Conservation (phyloP, 305 asterid species). For the Fraxinus baroniana region DNA sequence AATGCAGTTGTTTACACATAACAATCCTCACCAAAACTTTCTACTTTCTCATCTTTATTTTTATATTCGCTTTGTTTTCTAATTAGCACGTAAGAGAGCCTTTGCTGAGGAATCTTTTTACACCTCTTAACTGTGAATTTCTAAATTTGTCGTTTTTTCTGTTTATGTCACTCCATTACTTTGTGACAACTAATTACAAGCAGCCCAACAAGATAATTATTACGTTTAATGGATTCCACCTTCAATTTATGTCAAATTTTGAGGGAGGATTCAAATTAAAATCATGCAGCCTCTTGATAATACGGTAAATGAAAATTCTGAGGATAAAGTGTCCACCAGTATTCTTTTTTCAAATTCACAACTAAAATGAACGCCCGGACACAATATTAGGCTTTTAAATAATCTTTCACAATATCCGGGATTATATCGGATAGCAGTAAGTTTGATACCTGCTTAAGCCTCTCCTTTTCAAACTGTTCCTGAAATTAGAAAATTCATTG, state of each 20-base stretch:
- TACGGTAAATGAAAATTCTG: not conserved
- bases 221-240: not conserved
- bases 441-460: constrained; percentile 60
- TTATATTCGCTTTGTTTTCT: not conserved
- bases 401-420: not conserved
- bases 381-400: not conserved
- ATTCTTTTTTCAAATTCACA: not conserved
- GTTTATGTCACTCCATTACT: not conserved
- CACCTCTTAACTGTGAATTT: not conserved
- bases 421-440: not conserved
- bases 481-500: constrained; percentile 36
- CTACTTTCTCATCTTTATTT: not conserved
- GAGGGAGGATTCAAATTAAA: not conserved
- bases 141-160: not conserved
- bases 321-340: not conserved
- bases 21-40: not conserved
- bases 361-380: not conserved
- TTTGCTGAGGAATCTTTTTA: not conserved
- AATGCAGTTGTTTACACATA: not conserved
- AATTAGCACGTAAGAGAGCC: not conserved
- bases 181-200: not conserved
- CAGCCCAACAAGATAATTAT: not conserved
- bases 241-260: not conserved
- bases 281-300: not conserved
- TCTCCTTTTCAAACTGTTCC: constrained; percentile 59